Evolutionary conservation across 768 basidiomycete genomes (phyloP), one percentile per base, ranked within the genome.

Genomic region (Hypsizygus marmoreus): DNA sequence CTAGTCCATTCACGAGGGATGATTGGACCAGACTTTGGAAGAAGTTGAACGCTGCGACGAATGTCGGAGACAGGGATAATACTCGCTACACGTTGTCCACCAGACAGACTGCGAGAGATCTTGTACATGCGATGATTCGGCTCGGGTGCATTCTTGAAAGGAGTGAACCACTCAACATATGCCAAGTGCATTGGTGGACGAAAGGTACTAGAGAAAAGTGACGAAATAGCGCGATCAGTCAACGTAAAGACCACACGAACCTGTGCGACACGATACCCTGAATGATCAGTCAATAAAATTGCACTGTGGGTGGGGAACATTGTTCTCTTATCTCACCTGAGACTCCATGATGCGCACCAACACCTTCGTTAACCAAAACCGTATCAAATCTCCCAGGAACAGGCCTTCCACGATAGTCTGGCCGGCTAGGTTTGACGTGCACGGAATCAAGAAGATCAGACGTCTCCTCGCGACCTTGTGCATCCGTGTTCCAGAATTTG

Each of bases 351-450:
- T 20, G 10, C n/a, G 26, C 35, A 11, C 43, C 50, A 12, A 17
- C 36, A 6, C 40, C 45, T 0, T 36, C 32, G 6, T 59, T 56
- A 29, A 68, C 40, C 0, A 70, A 41, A 1, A 47, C 66, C 1
- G 63, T 64, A 47, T 70, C 65, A 50, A 66, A 69, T 1, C 60
- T 50, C 6, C 35, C 40, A 5, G 57, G 63, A 5, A 65, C 37
- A 4, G 20, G 4, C 0, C 51, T 47, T 1, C 60, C 54, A 9
- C 45, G 33, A 19, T 43, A 47, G 38, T 56, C 37, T 1, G n/a
- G 23, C 3, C 51, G 36, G 0, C 23, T 22, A 2, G 68, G 66
- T 26, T 62, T 29, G 9, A 53, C 56, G 45, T 74, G 70, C 4
- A 68, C 49, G 3, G 64, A 50, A 50, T 70, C 64, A 6, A 61